Conservation (phyloP, 2,329 filamentous ascomycete species). For the Sporothrix pseudoabietina region DNA sequence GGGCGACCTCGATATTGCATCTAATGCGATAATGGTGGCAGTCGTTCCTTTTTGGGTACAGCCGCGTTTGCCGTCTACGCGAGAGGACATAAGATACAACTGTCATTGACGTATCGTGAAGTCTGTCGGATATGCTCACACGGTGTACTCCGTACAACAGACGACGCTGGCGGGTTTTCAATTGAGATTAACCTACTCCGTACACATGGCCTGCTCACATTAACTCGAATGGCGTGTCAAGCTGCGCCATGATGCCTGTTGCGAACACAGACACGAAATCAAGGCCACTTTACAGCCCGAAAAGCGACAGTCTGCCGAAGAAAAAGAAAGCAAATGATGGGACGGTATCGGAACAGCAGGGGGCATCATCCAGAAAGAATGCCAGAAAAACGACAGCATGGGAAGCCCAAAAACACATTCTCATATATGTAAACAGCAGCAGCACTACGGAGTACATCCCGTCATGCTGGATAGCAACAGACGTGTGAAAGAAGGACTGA, state of each 20-base stretch:
- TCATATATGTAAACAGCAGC: not conserved
- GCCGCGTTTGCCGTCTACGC: not conserved
- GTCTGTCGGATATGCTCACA: not conserved
- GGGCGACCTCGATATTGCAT: conserved; percentile 10
- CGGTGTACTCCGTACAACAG: not conserved
- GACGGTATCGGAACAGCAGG: not conserved
- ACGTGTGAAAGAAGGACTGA: not conserved
- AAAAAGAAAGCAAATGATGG: not conserved
- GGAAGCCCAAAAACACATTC: too few relatives aligned
- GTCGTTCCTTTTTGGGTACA: not conserved
- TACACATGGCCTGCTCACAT: not conserved
- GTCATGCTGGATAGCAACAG: not conserved
- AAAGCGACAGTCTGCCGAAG: not conserved
- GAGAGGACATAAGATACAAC: not conserved
- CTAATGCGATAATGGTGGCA: not conserved
- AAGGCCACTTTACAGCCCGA: not conserved
- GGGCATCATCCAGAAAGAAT: not conserved
- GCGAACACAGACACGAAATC: not conserved
- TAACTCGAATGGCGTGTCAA: not conserved
- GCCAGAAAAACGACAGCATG: not conserved
- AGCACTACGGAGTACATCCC: not conserved
- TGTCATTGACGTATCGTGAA: not conserved
- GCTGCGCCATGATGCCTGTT: not conserved
- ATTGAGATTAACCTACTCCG: not conserved
- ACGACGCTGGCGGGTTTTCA: not conserved